phyloP scores from a whole-genome alignment of 305 asterid genomes.

The Fraxinus greggii region DNA sequence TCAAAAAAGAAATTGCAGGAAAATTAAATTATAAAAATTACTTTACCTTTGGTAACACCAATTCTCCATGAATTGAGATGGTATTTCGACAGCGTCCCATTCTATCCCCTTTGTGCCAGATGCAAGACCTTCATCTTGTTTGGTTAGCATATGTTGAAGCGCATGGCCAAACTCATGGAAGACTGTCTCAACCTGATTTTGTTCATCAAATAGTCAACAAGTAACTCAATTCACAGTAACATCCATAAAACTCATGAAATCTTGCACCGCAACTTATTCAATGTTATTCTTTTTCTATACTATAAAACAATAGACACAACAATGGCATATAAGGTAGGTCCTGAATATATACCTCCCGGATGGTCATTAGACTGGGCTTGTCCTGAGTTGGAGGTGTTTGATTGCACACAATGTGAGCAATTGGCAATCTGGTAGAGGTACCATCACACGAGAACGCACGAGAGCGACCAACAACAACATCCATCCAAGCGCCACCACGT shows the following conservation, averaged over 20 bases:
- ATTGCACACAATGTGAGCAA: slow-evolving; percentile 72
- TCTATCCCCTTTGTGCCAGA: slow-evolving; percentile 70
- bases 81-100: slow-evolving; percentile 84
- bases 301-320: background rate
- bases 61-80: slow-evolving; percentile 84
- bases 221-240: background rate
- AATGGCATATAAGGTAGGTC: background rate
- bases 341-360: slow-evolving; percentile 53
- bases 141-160: slow-evolving; percentile 82
- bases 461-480: slow-evolving; percentile 64
- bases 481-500: slow-evolving; percentile 84
- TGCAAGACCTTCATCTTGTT: slow-evolving; percentile 78
- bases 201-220: slow-evolving; percentile 12
- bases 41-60: slow-evolving; percentile 84
- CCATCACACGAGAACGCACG: slow-evolving; percentile 47
- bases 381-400: slow-evolving; percentile 71
- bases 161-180: slow-evolving; percentile 88
- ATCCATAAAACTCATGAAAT: background rate
- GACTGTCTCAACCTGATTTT: slow-evolving; percentile 61
- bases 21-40: background rate
- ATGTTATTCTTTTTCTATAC: background rate
- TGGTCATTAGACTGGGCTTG: slow-evolving; percentile 82
- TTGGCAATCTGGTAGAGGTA: slow-evolving; percentile 56
- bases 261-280: background rate
- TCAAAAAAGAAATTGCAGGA: background rate